Conservation (phyloP, 495 filamentous ascomycete species). For the Xylaria bambusicola region DNA sequence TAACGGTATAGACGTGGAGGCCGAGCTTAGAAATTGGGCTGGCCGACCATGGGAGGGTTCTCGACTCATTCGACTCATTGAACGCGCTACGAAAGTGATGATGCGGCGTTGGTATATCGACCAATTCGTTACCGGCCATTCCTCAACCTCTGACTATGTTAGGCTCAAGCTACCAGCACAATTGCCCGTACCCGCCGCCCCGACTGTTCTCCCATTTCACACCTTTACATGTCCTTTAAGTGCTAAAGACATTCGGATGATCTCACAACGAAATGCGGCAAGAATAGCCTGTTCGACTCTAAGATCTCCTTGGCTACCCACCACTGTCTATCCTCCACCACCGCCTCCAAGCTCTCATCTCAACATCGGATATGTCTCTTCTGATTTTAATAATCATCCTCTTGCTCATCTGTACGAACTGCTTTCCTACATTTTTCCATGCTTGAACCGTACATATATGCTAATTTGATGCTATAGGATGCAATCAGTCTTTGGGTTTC, state of each 20-base stretch:
- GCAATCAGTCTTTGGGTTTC: conserved; percentile 97
- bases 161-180: conserved; percentile 74
- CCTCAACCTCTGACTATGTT: conserved; percentile 62
- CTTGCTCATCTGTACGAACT: conserved; percentile 74
- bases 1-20: conserved; percentile 33
- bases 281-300: conserved; percentile 91
- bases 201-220: conserved; percentile 97
- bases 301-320: conserved; percentile 80
- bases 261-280: conserved; percentile 92
- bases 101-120: conserved; percentile 90
- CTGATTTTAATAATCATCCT: conserved; percentile 99
- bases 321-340: conserved; percentile 79
- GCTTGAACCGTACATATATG: not conserved
- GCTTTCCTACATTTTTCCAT: conserved; percentile 1
- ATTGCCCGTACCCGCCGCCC: conserved; percentile 82
- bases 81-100: conserved; percentile 75
- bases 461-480: conserved; percentile 53
- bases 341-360: conserved; percentile 78
- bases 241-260: conserved; percentile 90
- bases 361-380: conserved; percentile 93
- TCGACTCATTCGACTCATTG: conserved; percentile 79
- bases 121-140: conserved; percentile 65
- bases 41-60: conserved; percentile 86
- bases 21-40: conserved; percentile 66
- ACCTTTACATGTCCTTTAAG: conserved; percentile 95